phyloP scores from a whole-genome alignment of 192 early-diverging fungal genomes.

The Gamsiella multidivaricata region DNA sequence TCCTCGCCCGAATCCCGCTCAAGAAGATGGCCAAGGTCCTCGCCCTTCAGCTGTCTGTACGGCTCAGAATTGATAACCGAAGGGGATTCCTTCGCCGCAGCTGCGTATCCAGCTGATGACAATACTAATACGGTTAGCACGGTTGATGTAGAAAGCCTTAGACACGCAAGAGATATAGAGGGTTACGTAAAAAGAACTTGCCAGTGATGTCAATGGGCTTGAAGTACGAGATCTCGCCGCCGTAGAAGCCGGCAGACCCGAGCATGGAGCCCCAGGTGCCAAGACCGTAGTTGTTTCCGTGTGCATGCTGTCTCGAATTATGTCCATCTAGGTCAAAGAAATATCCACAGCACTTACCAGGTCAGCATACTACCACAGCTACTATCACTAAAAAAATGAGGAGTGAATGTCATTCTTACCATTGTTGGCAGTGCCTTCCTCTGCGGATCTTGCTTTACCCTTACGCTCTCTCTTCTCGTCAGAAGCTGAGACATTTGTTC shows the following conservation, averaged over 20 bases:
- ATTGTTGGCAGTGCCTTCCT: not conserved
- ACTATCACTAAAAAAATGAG: too few species aligned
- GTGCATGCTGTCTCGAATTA: too few species aligned
- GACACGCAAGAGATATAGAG: not conserved
- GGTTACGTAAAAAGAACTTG: not conserved
- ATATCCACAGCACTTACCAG: too few species aligned
- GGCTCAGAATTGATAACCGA: not conserved
- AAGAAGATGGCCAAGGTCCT: conserved; percentile 4
- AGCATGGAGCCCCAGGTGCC: conserved; percentile 14
- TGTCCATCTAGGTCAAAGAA: too few species aligned
- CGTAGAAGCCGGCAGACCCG: conserved; percentile 11
- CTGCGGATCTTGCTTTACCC: not conserved
- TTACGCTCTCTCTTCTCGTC: not conserved
- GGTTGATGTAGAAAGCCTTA: too few species aligned
- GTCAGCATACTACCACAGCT: too few species aligned
- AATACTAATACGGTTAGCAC: too few species aligned
- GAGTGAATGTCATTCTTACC: not conserved
- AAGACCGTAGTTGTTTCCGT: not conserved
- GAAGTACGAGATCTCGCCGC: conserved; percentile 3
- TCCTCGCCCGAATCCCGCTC: not conserved
- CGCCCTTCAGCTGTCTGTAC: not conserved
- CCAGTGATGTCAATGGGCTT: conserved; percentile 15
- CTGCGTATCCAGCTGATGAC: too few species aligned
- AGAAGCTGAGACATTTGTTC: too few species aligned
- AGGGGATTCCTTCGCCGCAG: too few species aligned